phyloP scores from a whole-genome alignment of 352 stramenopile species.

The Phytopythium boreale region DNA sequence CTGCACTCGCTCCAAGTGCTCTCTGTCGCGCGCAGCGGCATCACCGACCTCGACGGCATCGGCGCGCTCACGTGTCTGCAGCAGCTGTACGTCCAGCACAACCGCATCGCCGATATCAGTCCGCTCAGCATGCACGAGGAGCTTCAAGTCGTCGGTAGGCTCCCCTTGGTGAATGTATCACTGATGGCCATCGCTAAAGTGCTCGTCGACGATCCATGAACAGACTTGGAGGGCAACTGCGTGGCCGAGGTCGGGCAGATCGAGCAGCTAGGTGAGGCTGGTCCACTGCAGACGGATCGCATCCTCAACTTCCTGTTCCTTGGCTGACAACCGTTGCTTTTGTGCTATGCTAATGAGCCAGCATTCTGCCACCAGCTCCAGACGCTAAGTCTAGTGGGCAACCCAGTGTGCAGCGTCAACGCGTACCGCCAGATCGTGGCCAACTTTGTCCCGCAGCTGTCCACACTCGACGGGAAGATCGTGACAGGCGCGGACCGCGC shows the following conservation, averaged over 20 bases:
- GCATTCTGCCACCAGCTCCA: constrained; percentile 66
- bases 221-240: constrained; percentile 72
- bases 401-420: constrained; percentile 55
- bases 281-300: no score
- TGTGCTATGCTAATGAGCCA: constrained; percentile 10
- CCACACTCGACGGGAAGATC: constrained; percentile 45
- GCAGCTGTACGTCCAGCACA: constrained; percentile 77
- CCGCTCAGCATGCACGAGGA: constrained; percentile 85
- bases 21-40: constrained; percentile 56
- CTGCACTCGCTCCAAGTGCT: constrained; percentile 65
- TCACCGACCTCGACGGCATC: constrained; percentile 85
- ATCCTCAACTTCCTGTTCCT: background rate
- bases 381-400: constrained; percentile 57
- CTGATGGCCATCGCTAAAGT: background rate
- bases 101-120: constrained; percentile 76
- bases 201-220: background rate
- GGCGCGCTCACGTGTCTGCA: constrained; percentile 70
- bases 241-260: constrained; percentile 72
- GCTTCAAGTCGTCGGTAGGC: constrained; percentile 65
- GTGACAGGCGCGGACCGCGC: constrained; percentile 33
- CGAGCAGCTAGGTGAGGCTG: constrained; percentile 63
- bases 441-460: constrained; percentile 73
- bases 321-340: background rate
- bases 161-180: background rate
- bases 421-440: constrained; percentile 64